Evolutionary conservation across 139 green algal genomes (phyloP).

Genomic region (Monoraphidium neglectum): DNA sequence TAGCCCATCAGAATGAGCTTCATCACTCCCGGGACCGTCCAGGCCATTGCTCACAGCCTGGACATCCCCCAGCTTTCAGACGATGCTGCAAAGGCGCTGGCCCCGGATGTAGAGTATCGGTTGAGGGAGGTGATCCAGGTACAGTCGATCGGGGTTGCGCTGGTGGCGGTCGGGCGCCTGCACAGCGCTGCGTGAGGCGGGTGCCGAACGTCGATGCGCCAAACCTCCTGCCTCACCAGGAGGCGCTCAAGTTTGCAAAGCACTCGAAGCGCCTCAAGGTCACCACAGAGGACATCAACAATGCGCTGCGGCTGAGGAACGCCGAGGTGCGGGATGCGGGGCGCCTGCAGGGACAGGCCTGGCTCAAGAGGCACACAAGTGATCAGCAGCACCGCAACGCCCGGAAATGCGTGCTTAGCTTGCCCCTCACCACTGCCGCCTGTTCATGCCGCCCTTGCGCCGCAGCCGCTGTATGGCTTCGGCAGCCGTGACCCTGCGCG

Average conservation of each 20-base stretch:
- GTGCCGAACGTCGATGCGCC: no score
- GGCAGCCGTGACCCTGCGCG: constrained; percentile 58
- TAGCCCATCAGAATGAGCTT: constrained; percentile 38
- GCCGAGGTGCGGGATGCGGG: constrained; percentile 54
- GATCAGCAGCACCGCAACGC: neutral
- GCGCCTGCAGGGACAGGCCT: neutral
- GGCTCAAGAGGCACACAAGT: no score
- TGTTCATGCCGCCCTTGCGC: neutral
- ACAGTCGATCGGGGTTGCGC: neutral
- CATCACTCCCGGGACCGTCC: constrained; percentile 46
- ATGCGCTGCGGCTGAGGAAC: constrained; percentile 76
- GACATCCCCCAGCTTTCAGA: constrained; percentile 57
- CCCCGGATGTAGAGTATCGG: constrained; percentile 89
- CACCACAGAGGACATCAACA: constrained; percentile 80
- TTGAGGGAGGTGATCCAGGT: constrained; percentile 92
- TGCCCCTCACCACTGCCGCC: neutral
- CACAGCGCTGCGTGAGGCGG: no score
- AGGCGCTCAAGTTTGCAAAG: constrained; percentile 87
- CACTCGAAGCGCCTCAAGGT: constrained; percentile 80
- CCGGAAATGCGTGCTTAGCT: neutral
- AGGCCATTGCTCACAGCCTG: constrained; percentile 71
- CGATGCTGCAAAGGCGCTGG: constrained; percentile 65
- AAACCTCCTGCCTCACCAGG: no score
- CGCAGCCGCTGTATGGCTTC: constrained; percentile 84
- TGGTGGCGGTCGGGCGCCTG: no score